Conservation (phyloP, 148 eudicot genomes). For the Polygonum aviculare region DNA sequence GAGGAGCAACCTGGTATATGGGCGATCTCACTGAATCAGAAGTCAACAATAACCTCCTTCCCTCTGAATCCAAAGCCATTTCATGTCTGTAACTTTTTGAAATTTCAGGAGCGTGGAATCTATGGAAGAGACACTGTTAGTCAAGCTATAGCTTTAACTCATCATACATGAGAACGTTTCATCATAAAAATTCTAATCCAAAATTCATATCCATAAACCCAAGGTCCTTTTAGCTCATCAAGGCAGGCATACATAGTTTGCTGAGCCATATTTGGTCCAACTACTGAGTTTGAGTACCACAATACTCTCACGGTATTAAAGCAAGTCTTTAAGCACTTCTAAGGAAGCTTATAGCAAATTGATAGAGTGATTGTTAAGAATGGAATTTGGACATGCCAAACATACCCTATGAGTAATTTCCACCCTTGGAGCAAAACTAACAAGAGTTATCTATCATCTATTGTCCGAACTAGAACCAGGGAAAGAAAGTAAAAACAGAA, state of each 20-base stretch:
- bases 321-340: not conserved
- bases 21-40: conserved; percentile 86
- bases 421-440: not conserved
- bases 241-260: not conserved
- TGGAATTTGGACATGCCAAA: not conserved
- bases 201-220: not conserved
- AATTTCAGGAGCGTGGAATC: conserved; percentile 39
- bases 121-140: conserved; percentile 16
- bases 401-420: not conserved
- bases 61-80: conserved; percentile 78
- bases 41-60: conserved; percentile 76
- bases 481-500: not conserved
- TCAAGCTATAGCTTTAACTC: not conserved
- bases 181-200: not conserved
- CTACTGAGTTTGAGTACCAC: not conserved
- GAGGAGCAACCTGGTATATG: conserved; percentile 60
- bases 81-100: conserved; percentile 46
- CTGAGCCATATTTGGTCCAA: not conserved
- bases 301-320: not conserved
- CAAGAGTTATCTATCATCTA: not conserved
- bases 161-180: not conserved
- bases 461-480: not conserved
- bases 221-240: not conserved
- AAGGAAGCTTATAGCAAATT: not conserved
- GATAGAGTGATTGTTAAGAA: not conserved